phyloP scores from a whole-genome alignment of 345 rosid species.

The Bruguiera gymnorhiza region DNA sequence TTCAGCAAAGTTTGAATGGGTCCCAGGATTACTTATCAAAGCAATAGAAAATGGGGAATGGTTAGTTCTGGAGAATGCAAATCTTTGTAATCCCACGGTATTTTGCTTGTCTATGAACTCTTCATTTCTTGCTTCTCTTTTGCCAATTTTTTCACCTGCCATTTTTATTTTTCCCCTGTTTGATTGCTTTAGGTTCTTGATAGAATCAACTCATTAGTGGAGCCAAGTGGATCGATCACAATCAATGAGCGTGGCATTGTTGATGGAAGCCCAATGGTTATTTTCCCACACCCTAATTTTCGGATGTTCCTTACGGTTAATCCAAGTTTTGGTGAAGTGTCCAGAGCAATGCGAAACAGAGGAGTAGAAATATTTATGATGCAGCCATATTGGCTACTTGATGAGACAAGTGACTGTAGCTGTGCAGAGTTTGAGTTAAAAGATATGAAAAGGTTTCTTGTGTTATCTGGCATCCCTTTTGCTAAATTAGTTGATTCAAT shows the following conservation, averaged over 20 bases:
- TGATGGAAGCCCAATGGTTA: conserved; percentile 79
- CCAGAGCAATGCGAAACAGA: conserved; percentile 97
- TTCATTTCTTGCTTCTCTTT: conserved; percentile 4
- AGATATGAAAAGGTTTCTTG: conserved; percentile 68
- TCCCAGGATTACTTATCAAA: conserved; percentile 68
- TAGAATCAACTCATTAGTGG: conserved; percentile 94
- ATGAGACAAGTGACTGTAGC: conserved; percentile 34
- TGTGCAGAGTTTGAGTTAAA: conserved; percentile 48
- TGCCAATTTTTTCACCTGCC: conserved; percentile 6
- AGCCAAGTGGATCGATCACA: conserved; percentile 80
- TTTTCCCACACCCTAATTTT: conserved; percentile 79
- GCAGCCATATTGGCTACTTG: conserved; percentile 82
- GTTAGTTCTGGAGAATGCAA: conserved; percentile 88
- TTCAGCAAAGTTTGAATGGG: conserved; percentile 94
- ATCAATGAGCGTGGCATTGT: conserved; percentile 82
- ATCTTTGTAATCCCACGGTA: conserved; percentile 98
- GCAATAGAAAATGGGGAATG: conserved; percentile 97
- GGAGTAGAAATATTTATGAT: conserved; percentile 93
- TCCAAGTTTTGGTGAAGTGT: conserved; percentile 86
- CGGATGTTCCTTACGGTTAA: conserved; percentile 83
- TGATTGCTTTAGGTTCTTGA: conserved; percentile 71
- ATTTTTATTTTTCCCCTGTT: conserved; percentile 4
- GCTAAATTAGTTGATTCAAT: conserved; percentile 59
- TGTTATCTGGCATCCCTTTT: conserved; percentile 69
- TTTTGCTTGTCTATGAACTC: conserved; percentile 1